Evolutionary conservation across 768 basidiomycete genomes (phyloP).

Genomic region (Lactifluus echinatus): DNA sequence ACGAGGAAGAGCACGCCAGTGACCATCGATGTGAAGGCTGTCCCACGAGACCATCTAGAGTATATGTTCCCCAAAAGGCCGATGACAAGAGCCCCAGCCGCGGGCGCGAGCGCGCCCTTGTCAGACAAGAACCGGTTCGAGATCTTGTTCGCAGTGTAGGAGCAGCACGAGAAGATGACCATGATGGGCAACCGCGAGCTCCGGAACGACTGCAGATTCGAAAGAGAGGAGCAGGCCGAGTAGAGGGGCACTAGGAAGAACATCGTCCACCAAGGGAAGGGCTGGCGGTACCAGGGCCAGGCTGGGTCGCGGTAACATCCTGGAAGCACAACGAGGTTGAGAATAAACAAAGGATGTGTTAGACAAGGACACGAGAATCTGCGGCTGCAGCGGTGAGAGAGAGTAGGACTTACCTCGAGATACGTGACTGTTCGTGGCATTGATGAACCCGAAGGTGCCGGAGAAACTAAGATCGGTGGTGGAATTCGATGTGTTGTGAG

Average conservation of each 20-base stretch:
- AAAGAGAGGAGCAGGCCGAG: constrained; percentile 63
- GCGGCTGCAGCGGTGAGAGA: not conserved
- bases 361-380: not conserved
- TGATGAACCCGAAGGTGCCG: constrained; percentile 27
- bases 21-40: constrained; percentile 88
- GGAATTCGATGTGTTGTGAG: constrained; percentile 29
- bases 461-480: constrained; percentile 21
- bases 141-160: constrained; percentile 62
- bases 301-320: constrained; percentile 66
- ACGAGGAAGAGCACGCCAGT: constrained; percentile 88
- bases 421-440: constrained; percentile 25
- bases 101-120: constrained; percentile 65
- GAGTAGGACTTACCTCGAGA: constrained; percentile 24
- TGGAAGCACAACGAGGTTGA: constrained; percentile 23
- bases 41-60: constrained; percentile 64
- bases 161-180: constrained; percentile 68
- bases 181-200: constrained; percentile 68
- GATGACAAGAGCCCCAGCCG: constrained; percentile 68
- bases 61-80: constrained; percentile 79
- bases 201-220: constrained; percentile 64
- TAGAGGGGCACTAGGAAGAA: constrained; percentile 71
- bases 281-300: constrained; percentile 73
- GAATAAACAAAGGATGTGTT: not conserved
- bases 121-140: constrained; percentile 54
- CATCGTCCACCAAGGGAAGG: constrained; percentile 76